Evolutionary conservation across 2,329 filamentous ascomycete genomes (phyloP).

Genomic region (Cadophora gregata): DNA sequence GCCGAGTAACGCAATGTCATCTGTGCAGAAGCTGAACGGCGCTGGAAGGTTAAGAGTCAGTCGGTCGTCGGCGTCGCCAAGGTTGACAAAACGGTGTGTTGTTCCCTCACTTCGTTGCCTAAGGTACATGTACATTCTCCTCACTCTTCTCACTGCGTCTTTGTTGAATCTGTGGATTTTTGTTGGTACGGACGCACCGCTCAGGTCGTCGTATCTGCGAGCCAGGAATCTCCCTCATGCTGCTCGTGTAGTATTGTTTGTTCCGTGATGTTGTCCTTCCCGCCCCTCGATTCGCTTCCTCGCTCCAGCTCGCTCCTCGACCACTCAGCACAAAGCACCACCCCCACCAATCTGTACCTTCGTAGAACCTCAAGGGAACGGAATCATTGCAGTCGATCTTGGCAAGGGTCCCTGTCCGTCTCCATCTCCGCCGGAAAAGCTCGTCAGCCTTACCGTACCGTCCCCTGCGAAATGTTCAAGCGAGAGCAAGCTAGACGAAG

Average conservation of each 20-base stretch:
- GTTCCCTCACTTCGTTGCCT: not conserved
- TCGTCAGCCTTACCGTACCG: slow-evolving; percentile 11
- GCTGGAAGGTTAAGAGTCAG: too few relatives aligned
- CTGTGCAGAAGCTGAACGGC: slow-evolving; percentile 9
- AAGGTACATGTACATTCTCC: slow-evolving; percentile 5
- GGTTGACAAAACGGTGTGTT: not conserved
- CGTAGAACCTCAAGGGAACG: not conserved
- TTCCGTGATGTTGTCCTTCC: not conserved
- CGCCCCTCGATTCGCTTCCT: not conserved
- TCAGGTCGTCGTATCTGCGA: slow-evolving; percentile 7
- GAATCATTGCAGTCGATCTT: slow-evolving; percentile 2
- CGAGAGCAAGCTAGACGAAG: not conserved
- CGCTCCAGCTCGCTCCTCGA: slow-evolving; percentile 6
- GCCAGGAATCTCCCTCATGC: not conserved
- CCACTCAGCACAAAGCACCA: slow-evolving; percentile 2
- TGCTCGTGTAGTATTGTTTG: slow-evolving; percentile 7
- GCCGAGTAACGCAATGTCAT: not conserved
- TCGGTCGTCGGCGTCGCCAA: not conserved
- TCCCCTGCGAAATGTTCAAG: not conserved
- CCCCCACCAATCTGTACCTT: not conserved
- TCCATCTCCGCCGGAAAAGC: too few relatives aligned
- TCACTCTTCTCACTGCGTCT: not conserved
- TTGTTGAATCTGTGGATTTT: not conserved
- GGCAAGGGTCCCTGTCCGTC: slow-evolving; percentile 6
- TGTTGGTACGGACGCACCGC: not conserved